Base-by-base conservation (phyloP, 331 rosid species). In the Quercus lobata region DNA sequence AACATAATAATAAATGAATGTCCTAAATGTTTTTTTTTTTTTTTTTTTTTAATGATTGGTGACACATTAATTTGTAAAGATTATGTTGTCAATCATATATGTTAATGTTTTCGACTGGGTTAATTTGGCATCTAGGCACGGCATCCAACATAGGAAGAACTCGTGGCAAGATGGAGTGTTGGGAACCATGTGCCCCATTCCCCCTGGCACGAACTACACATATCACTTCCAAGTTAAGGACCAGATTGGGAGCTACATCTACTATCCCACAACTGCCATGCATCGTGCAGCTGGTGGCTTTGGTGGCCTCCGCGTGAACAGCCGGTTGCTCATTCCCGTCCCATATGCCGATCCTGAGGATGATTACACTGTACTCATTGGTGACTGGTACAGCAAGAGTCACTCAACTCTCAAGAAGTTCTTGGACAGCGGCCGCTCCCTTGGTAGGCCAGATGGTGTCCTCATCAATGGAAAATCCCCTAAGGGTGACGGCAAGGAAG, bases 161-260 rank as follows among this genome's bases (percentile, higher is more conserved):
- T 81, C 96, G 1, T 93, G 96, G 96, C 91, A 88, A 61, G 94
- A 93, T 1, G 97, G 94, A 17, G 79, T 84, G 0, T 71, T n/a
- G 0, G 97, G 97, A 46, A 83, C 92, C 5, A 29, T 21, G 24
- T 91, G 97, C 82, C 97, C 97, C 9, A 91, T 93, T 11, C 85
- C 58, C 6, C 88, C 94, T 0, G 92, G 94, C 0, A 86, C 80
- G 4, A 93, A 91, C 82, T 91, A 75, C 90, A 93, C 94, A 8
- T 93, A 93, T 73, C 73, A 73, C 0, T 88, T 85, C 77, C 97
- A 93, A 52, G 90, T 88, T 24, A 93, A 93, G 90, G 97, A 93
- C 54, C 97, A 93, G 72, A 93, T 93, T 1, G 97, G 97, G 6
- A 86, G 82, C 75, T 93, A 78, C 74, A 73, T 88, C 62, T 91